These are phyloP conservation scores for Hemileia vastatrix DNA, from an alignment of 1,284 basidiomycete species.

Conservation along the genomic window DNA sequence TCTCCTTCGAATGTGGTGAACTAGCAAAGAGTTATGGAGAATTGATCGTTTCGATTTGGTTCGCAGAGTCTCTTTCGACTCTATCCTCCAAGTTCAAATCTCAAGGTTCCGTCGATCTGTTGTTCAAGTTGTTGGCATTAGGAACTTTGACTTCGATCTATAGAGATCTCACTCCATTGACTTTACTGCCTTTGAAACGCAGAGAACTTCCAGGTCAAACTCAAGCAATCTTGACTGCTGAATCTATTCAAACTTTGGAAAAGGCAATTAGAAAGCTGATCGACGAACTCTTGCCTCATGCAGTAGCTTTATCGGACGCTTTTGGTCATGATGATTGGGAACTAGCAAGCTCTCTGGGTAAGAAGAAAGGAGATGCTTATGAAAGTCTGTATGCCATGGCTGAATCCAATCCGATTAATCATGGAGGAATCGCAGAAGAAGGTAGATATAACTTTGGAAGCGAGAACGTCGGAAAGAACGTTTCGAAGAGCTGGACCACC, in stretches of 20 bases:
- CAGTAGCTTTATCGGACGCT: slow-evolving; percentile 61
- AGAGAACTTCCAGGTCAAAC: background rate
- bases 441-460: background rate
- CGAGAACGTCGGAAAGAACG: background rate
- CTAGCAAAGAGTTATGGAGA: slow-evolving; percentile 36
- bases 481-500: background rate
- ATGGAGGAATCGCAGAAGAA: slow-evolving; percentile 12
- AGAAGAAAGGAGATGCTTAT: slow-evolving; percentile 37
- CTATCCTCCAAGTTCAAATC: slow-evolving; percentile 28
- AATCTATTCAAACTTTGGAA: slow-evolving; percentile 53
- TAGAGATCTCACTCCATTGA: slow-evolving; percentile 32
- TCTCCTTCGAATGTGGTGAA: slow-evolving; percentile 37
- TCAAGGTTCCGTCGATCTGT: slow-evolving; percentile 25
- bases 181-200: background rate
- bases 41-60: slow-evolving; percentile 37
- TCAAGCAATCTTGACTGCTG: slow-evolving; percentile 33
- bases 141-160: slow-evolving; percentile 31
- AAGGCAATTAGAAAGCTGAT: slow-evolving; percentile 52
- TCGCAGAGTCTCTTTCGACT: slow-evolving; percentile 32
- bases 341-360: slow-evolving; percentile 54
- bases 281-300: slow-evolving; percentile 55
- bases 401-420: slow-evolving; percentile 38
- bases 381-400: slow-evolving; percentile 37
- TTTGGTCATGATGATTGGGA: slow-evolving; percentile 71
- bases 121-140: slow-evolving; percentile 33